Evolutionary conservation across 2,329 filamentous ascomycete genomes (phyloP), one percentile per base, ranked within the genome.

Genomic region (Anisogramma anomala): DNA sequence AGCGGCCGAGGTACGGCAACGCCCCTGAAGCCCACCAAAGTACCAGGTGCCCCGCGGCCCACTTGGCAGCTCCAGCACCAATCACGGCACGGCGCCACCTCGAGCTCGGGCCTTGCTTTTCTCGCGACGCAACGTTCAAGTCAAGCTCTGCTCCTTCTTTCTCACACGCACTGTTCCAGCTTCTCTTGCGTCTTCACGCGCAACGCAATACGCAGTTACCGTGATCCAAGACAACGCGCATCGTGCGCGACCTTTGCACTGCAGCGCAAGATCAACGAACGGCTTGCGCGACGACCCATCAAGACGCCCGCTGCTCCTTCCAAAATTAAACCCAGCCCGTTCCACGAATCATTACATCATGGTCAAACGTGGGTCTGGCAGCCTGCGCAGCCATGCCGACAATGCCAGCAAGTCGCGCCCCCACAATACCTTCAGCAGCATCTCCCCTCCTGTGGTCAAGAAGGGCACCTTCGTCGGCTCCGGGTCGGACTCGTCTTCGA

Each of bases 371-470:
- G 38, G 37, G 15, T 34, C 40, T 18, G 46, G 41, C 19, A 43
- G 43, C 34, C 36, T 46, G 32, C 36, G 37, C 31, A 44, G 37
- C 23, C 45, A 48, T 22, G 40, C 49, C 22, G 42, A 41, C 34
- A 48, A 45, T 11, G 41, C 49, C 18, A 39, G 30, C 30, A 48
- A 38, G 39, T 36, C 25, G 8, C 36, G 28, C 26, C 19, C 37
- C 13, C 17, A 18, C 28, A 15, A 30, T 32, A 27, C 31, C 5
- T 36, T 42, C 9, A 27, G 50, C 34, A 39, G 42, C 40, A 50
- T 19, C 48, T 54, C 35, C 45, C 53, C 26, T 41, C 46, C n/a
- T n/a, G n/a, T n/a, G n/a, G 43, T 59, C 42, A 64, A 63, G 48
- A 56, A 55, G 38, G 53, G 46, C 42, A 52, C 61, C 26, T 60